Evolutionary conservation across 768 basidiomycete species (phyloP).

Genomic region (Kwoniella heveanensis): DNA sequence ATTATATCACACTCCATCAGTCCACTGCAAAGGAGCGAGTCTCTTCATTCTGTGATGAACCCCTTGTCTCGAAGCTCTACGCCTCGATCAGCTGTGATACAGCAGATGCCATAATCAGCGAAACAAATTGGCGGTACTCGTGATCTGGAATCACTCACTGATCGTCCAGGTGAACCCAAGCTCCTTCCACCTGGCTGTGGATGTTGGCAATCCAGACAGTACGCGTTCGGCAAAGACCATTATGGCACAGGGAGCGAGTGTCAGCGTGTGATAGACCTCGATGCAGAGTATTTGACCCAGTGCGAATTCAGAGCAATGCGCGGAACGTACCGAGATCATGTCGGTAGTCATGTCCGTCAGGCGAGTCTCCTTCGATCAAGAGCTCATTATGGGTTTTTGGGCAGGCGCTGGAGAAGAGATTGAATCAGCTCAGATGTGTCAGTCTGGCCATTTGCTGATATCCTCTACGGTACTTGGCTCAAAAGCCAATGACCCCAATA

Average conservation of each 20-base stretch:
- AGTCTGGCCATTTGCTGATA: too few relatives aligned
- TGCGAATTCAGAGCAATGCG: too few relatives aligned
- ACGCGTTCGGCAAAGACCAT: too few relatives aligned
- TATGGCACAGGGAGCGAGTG: too few relatives aligned
- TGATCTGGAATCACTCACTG: constrained; percentile 5
- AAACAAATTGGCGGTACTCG: neutral
- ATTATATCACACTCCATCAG: too few relatives aligned
- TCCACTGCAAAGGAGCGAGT: too few relatives aligned
- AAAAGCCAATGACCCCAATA: too few relatives aligned
- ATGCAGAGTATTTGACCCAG: too few relatives aligned
- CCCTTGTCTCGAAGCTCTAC: constrained; percentile 10
- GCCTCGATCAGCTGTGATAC: constrained; percentile 11
- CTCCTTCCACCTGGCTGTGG: constrained; percentile 7
- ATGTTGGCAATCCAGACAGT: neutral
- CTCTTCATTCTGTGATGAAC: neutral
- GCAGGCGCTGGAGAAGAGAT: neutral
- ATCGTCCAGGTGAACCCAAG: constrained; percentile 18
- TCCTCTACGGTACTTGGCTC: too few relatives aligned
- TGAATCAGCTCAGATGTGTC: too few relatives aligned
- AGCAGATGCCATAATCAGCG: too few relatives aligned
- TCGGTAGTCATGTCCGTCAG: constrained; percentile 12
- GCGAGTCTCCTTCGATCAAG: constrained; percentile 14
- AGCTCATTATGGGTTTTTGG: constrained; percentile 8
- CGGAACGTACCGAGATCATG: constrained; percentile 14
- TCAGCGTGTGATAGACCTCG: too few relatives aligned